Percentiles rank a stretch among this genome's conserved stretches.
These are phyloP conservation scores for Brassica napus DNA, from an alignment of 345 rosid genomes.

Conservation along the genomic window DNA sequence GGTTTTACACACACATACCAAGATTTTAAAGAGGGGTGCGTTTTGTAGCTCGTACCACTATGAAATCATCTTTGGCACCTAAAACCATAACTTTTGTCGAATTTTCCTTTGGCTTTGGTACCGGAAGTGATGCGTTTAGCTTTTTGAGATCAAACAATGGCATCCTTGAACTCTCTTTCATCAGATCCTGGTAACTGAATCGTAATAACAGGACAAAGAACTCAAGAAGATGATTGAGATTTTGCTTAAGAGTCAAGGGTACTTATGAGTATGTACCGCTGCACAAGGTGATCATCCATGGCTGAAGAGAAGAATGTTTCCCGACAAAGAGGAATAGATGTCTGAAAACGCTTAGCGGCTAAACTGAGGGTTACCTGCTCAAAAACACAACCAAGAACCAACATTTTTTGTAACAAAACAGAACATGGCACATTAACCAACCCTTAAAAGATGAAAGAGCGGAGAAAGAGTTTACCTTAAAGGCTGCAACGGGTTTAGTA, in stretches of 20 bases:
- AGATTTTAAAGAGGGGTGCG: background rate
- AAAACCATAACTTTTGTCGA: constrained; percentile 57
- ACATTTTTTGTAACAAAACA: background rate
- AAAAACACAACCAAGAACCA: constrained; percentile 17
- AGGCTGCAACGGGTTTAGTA: constrained; percentile 80
- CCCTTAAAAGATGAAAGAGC: background rate
- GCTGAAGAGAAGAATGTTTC: constrained; percentile 78
- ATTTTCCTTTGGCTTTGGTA: constrained; percentile 57
- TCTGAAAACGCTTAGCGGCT: constrained; percentile 88
- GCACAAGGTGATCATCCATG: constrained; percentile 80
- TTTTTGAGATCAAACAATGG: constrained; percentile 80
- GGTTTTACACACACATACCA: background rate
- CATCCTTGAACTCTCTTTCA: constrained; percentile 76
- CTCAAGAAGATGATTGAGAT: background rate
- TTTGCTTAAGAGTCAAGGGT: background rate
- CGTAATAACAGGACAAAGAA: background rate
- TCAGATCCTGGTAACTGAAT: constrained; percentile 72
- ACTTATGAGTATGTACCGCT: constrained; percentile 47
- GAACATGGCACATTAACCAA: background rate
- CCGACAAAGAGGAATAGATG: constrained; percentile 74
- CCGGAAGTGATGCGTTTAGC: constrained; percentile 87
- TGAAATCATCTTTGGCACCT: constrained; percentile 82
- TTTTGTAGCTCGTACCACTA: constrained; percentile 54
- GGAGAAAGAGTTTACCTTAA: constrained; percentile 56
- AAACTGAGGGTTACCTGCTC: constrained; percentile 83